Conservation (phyloP, 2,329 filamentous ascomycete genomes). For the Fusarium subglutinans region DNA sequence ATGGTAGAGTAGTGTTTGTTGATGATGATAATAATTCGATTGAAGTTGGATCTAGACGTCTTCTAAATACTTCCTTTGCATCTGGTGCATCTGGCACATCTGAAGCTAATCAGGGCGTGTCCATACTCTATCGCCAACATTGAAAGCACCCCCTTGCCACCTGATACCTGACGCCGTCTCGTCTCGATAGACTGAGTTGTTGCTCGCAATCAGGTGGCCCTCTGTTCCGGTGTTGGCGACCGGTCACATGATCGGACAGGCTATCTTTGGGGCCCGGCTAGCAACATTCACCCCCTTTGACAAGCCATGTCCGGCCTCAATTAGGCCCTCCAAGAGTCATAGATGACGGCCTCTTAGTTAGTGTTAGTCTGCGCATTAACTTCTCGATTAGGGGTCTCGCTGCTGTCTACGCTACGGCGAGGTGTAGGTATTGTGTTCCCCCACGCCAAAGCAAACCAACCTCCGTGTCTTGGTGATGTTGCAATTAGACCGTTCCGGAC, state of each 20-base stretch:
- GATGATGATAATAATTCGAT: constrained; percentile 20
- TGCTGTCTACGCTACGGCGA: constrained; percentile 1
- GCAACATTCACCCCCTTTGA: constrained; percentile 23
- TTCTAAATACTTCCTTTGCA: constrained; percentile 32
- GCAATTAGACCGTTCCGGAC: constrained; percentile 26
- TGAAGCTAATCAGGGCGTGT: constrained; percentile 30
- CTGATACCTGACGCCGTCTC: constrained; percentile 27
- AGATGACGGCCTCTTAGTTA: constrained; percentile 18
- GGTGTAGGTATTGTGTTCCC: constrained; percentile 1
- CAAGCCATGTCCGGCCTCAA: constrained; percentile 32
- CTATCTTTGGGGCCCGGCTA: constrained; percentile 32
- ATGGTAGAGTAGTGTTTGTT: constrained; percentile 23
- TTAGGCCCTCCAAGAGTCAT: constrained; percentile 25
- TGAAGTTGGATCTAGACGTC: constrained; percentile 31
- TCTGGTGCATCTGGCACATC: constrained; percentile 13
- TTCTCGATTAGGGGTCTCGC: constrained; percentile 5
- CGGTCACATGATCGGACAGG: constrained; percentile 32
- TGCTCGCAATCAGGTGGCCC: constrained; percentile 33
- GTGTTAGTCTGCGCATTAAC: background rate
- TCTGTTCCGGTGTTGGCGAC: constrained; percentile 12
- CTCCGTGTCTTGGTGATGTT: constrained; percentile 12
- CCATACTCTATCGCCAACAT: constrained; percentile 7
- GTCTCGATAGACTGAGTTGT: constrained; percentile 29
- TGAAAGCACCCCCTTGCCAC: constrained; percentile 30
- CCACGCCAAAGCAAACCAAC: constrained; percentile 13